Conservation (phyloP, 2,329 filamentous ascomycete species). For the Gaeumannomyces tritici region DNA sequence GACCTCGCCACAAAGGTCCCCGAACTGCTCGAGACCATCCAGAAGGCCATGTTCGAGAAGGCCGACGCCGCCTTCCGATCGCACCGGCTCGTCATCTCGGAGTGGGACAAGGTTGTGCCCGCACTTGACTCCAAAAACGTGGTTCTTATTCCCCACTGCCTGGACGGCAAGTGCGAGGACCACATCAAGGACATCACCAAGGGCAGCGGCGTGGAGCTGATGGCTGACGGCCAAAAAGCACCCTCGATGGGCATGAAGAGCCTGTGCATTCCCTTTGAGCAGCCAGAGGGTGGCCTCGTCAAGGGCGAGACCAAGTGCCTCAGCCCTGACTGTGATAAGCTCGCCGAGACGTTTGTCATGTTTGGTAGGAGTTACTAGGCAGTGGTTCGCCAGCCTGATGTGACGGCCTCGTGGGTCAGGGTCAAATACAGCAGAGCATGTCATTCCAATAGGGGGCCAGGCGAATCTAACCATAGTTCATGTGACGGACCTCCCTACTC, state of each 20-base stretch:
- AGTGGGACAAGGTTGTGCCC: conserved; percentile 89
- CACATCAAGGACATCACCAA: conserved; percentile 89
- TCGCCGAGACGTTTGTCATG: conserved; percentile 83
- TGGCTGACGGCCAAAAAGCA: conserved; percentile 43
- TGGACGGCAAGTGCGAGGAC: conserved; percentile 76
- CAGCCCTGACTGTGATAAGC: conserved; percentile 71
- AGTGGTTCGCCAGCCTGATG: too few species aligned
- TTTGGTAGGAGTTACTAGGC: conserved; percentile 67
- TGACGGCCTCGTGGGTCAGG: not conserved
- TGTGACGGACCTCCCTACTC: not conserved
- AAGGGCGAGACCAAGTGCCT: conserved; percentile 82
- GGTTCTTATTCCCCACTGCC: conserved; percentile 83
- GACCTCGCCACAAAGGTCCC: conserved; percentile 67
- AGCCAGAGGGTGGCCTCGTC: conserved; percentile 70
- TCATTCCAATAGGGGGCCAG: not conserved
- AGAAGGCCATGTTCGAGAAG: conserved; percentile 67
- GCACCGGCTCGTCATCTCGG: conserved; percentile 71
- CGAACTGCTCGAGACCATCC: conserved; percentile 79
- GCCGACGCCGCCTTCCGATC: conserved; percentile 70
- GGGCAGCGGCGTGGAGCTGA: conserved; percentile 46
- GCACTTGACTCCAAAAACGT: conserved; percentile 88
- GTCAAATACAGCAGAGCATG: not conserved
- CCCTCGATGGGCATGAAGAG: conserved; percentile 59
- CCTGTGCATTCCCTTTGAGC: conserved; percentile 69
- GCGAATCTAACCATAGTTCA: not conserved